Evolutionary conservation across 306 rosid genomes (phyloP).

Genomic region (Gleditsia sinensis): DNA sequence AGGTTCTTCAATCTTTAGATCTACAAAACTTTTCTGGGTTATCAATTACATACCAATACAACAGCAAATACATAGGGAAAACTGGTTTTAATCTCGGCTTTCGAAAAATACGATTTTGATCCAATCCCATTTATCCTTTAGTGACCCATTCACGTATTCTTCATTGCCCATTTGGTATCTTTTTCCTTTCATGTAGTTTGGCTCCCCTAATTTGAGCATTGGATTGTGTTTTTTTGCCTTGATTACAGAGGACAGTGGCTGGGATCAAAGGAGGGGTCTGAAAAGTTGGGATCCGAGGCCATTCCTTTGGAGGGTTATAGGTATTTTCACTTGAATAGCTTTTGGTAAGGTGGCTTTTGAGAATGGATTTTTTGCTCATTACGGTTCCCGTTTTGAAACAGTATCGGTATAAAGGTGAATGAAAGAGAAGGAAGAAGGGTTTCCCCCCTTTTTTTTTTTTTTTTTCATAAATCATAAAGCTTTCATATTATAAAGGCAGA

Average conservation of each 20-base stretch:
- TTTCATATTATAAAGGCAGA: slow-evolving; percentile 46
- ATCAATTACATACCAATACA: slow-evolving; percentile 30
- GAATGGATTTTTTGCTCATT: slow-evolving; percentile 46
- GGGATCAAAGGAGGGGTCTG: slow-evolving; percentile 49
- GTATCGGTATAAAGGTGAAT: slow-evolving; percentile 49
- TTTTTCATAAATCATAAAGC: slow-evolving; percentile 21
- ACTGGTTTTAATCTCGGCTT: slow-evolving; percentile 25
- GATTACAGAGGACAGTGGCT: slow-evolving; percentile 41
- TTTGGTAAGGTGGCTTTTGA: slow-evolving; percentile 55
- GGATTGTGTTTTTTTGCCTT: slow-evolving; percentile 35
- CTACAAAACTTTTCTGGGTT: slow-evolving; percentile 38
- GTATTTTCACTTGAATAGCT: slow-evolving; percentile 28
- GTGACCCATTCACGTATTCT: slow-evolving; percentile 11
- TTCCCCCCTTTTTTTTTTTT: slow-evolving; percentile 25
- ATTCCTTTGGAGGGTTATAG: slow-evolving; percentile 42
- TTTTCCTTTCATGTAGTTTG: slow-evolving; percentile 30
- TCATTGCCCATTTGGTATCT: slow-evolving; percentile 33
- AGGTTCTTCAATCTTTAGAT: slow-evolving; percentile 40
- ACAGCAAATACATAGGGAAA: not conserved
- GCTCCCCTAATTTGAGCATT: slow-evolving; percentile 40
- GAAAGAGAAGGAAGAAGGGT: slow-evolving; percentile 48
- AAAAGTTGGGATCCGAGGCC: slow-evolving; percentile 94
- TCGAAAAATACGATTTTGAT: slow-evolving; percentile 44
- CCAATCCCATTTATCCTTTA: slow-evolving; percentile 33
- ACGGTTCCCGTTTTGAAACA: slow-evolving; percentile 57